Base-by-base conservation (phyloP, 495 filamentous ascomycete species). In the Clohesyomyces aquaticus region DNA sequence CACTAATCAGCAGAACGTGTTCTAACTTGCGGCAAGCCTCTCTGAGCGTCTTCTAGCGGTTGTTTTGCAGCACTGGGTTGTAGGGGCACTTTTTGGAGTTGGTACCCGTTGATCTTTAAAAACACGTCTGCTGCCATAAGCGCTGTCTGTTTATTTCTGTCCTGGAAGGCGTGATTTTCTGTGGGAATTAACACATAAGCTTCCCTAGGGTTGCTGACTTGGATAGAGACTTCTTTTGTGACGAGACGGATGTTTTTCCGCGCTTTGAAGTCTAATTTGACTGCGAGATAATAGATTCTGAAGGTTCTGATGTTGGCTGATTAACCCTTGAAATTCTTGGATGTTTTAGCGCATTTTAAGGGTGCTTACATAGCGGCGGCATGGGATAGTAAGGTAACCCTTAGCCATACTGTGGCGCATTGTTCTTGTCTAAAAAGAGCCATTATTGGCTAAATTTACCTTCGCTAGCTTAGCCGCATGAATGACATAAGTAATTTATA, bases 71-170 rank as follows among this genome's bases (percentile, higher is more conserved):
- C n/a, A n/a, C n/a, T n/a, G n/a, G n/a, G n/a, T n/a, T n/a, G n/a
- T n/a, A 70, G 57, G 42, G 64, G 67, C 16, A 23, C 14, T 49
- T 25, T 4, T 14, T 49, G 46, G 46, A 49, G 46, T 25, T 14
- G 9, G 45, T 70, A 74, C 22, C 73, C 74, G 52, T 77, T 77
- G 53, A 75, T 69, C 29, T 66, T 69, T n/a, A 77, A 65, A 50
- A 77, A 76, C 65, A 76, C 68, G 32, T 74, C 66, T 16, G 72
- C 75, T 10, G 75, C 73, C 29, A 74, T 16, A 53, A 76, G 55
- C 21, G 72, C 72, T 49, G 22, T 49, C 10, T 22, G 16, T 49
- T 49, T 49, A 59, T 77, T 77, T 29, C 75, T 73, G 57, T 76
- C 71, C 26, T 67, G 57, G 54, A 71, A 76, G 25, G 72, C 63